Base-by-base conservation (phyloP, 495 filamentous ascomycete species). In the Hyaloscypha bicolor region DNA sequence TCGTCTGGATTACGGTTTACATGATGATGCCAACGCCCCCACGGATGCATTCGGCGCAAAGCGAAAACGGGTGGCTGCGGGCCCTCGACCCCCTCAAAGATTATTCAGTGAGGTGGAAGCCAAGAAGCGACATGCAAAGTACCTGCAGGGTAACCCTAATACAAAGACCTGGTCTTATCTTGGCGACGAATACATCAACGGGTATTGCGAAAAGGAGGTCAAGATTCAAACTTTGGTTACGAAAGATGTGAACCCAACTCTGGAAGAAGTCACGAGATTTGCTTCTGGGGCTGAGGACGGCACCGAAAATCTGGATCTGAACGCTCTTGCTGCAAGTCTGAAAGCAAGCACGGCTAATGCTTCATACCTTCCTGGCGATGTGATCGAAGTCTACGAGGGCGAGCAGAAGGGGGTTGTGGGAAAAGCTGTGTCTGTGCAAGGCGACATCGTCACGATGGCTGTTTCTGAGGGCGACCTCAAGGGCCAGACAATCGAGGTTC, bases 231-330 rank as follows among this genome's bases (percentile, higher is more conserved):
- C 90, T 72, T 79, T 99, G 51, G 84, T 85, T 22, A 90, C 92
- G 30, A 92, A 92, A 73, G 88, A 94, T 72, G 96, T 98, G 53
- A 95, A 96, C 73, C 96, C 96, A 4, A 91, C 90, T 0, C 82
- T 99, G 35, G 95, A 97, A 76, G 96, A 99, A 75, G 95, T 98
- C 16, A 94, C 93, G 12, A 91, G 87, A 77, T 98, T 98, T 77
- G 89, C 93, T n/a, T 86, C 88, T 22, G 90, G 91, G 14, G 87
- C 86, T 35, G 94, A 96, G 62, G 94, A 98, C 73, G 96, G 96
- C 9, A 92, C 91, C 14, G 92, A 97, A 65, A 96, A 95, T 66
- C 82, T 99, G 33, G 96, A 99, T 79, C 85, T 99, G 53, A 89
- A 90, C 69, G 93, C 94, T 6, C 81, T 99, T 35, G 92, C 93